phyloP scores from a whole-genome alignment of 495 filamentous ascomycete species.

The Bryoglossum gracile region DNA sequence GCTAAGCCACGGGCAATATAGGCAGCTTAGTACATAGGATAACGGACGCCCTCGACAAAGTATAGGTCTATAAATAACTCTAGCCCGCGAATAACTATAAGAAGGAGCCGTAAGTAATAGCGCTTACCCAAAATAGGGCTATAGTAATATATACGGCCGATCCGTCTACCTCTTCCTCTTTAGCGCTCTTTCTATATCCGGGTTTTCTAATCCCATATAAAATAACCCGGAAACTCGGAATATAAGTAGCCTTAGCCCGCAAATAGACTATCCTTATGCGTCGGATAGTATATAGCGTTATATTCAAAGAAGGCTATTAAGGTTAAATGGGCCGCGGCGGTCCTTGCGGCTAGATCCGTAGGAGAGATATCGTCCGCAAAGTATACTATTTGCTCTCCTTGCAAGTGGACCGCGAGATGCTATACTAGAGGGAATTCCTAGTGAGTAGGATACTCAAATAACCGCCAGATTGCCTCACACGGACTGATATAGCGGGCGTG shows the following conservation, averaged over 20 bases:
- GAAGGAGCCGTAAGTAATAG: constrained; percentile 1
- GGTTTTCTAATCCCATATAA: constrained; percentile 5
- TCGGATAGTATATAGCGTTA: too few relatives aligned
- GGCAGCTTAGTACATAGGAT: constrained; percentile 1
- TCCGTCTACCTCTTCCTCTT: background rate
- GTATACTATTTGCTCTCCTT: constrained; percentile 10
- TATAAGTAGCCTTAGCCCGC: constrained; percentile 12
- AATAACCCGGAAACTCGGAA: constrained; percentile 14
- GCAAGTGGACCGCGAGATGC: constrained; percentile 3
- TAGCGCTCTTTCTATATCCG: background rate
- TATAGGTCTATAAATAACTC: constrained; percentile 2
- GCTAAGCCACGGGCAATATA: constrained; percentile 2
- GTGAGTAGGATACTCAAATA: constrained; percentile 16
- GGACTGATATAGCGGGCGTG: constrained; percentile 14
- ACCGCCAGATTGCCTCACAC: constrained; percentile 6
- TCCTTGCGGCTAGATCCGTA: background rate
- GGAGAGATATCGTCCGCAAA: constrained; percentile 5
- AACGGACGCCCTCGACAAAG: background rate
- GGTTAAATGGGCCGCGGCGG: background rate
- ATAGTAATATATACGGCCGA: constrained; percentile 1
- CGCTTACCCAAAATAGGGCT: background rate
- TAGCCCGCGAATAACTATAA: background rate
- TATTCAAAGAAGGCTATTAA: constrained; percentile 20
- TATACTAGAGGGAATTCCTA: constrained; percentile 13
- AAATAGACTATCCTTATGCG: constrained; percentile 2